Evolutionary conservation across 2,329 filamentous ascomycete species (phyloP).

Genomic region (Ceratocystis smalleyi): DNA sequence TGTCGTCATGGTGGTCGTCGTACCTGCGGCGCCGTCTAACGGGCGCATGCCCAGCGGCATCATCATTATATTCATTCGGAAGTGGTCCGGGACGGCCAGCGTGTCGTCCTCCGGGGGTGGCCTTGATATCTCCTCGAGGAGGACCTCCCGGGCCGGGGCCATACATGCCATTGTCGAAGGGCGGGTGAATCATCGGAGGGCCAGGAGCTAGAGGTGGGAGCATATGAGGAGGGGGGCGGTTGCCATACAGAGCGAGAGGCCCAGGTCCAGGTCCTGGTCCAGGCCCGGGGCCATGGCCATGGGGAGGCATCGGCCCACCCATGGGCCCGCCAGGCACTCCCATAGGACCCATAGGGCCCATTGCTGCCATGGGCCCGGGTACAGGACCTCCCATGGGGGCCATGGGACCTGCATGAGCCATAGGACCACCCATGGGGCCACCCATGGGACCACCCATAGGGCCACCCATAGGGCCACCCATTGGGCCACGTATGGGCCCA

Average conservation of each 20-base stretch:
- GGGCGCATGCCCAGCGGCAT: slow-evolving; percentile 16
- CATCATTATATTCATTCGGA: slow-evolving; percentile 15
- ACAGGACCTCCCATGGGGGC: slow-evolving; percentile 2
- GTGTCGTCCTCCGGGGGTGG: slow-evolving; percentile 8
- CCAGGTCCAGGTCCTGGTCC: neutral
- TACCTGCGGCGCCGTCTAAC: slow-evolving; percentile 16
- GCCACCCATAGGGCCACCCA: slow-evolving; percentile 8
- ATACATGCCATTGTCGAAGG: slow-evolving; percentile 13
- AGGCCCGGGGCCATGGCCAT: neutral
- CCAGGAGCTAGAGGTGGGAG: slow-evolving; percentile 9
- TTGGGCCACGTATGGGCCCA: slow-evolving; percentile 4
- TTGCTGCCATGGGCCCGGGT: slow-evolving; percentile 1
- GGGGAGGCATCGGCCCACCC: slow-evolving; percentile 6
- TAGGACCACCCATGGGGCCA: slow-evolving; percentile 1
- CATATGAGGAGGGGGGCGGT: slow-evolving; percentile 7
- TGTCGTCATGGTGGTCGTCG: slow-evolving; percentile 13
- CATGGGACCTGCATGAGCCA: neutral
- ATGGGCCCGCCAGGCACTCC: slow-evolving; percentile 11
- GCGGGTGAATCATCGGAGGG: slow-evolving; percentile 9
- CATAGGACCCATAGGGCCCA: slow-evolving; percentile 11
- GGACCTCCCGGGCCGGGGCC: slow-evolving; percentile 13
- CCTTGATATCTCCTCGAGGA: slow-evolving; percentile 13
- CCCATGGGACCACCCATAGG: slow-evolving; percentile 10
- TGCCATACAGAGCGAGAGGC: slow-evolving; percentile 11
- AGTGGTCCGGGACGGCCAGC: slow-evolving; percentile 7